A percentile compares a stretch with the other conserved stretches of the same genome.
phyloP scores from a whole-genome alignment of 2,329 filamentous ascomycete species.

The Pseudogymnoascus sp. region DNA sequence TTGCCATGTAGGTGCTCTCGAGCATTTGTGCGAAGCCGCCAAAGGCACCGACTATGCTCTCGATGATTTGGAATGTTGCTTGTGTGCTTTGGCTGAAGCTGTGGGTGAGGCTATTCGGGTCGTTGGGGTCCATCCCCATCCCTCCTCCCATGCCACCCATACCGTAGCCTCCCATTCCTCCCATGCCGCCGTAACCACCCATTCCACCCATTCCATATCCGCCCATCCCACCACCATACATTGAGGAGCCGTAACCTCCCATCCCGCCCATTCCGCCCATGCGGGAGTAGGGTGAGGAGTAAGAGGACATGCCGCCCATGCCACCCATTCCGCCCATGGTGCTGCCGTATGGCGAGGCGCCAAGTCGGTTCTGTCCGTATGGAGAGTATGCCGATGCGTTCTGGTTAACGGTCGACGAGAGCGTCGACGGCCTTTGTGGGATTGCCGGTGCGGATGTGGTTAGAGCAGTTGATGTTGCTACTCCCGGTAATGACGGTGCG shows the following conservation, averaged over 20 bases:
- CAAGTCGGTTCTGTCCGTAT: slow-evolving; percentile 48
- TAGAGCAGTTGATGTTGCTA: slow-evolving; percentile 34
- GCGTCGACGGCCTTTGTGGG: slow-evolving; percentile 70
- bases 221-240: slow-evolving; percentile 34
- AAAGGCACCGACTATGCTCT: slow-evolving; percentile 93
- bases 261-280: slow-evolving; percentile 33
- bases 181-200: slow-evolving; percentile 36
- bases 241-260: slow-evolving; percentile 33
- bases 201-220: slow-evolving; percentile 31
- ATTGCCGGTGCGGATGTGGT: slow-evolving; percentile 51
- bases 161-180: slow-evolving; percentile 36
- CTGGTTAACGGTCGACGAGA: slow-evolving; percentile 73
- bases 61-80: slow-evolving; percentile 95
- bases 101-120: slow-evolving; percentile 90
- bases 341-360: slow-evolving; percentile 33
- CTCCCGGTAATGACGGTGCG: slow-evolving; percentile 32
- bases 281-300: slow-evolving; percentile 44
- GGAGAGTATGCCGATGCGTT: slow-evolving; percentile 76
- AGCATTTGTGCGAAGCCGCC: slow-evolving; percentile 98
- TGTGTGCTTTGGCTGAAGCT: slow-evolving; percentile 91
- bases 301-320: slow-evolving; percentile 32
- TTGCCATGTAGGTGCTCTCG: slow-evolving; percentile 99
- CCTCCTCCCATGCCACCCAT: slow-evolving; percentile 30
- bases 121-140: slow-evolving; percentile 57
- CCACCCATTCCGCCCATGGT: slow-evolving; percentile 27